These are phyloP conservation scores for Paratinospora sagittata DNA, from an alignment of 164 flowering plant species.

Conservation along the genomic window DNA sequence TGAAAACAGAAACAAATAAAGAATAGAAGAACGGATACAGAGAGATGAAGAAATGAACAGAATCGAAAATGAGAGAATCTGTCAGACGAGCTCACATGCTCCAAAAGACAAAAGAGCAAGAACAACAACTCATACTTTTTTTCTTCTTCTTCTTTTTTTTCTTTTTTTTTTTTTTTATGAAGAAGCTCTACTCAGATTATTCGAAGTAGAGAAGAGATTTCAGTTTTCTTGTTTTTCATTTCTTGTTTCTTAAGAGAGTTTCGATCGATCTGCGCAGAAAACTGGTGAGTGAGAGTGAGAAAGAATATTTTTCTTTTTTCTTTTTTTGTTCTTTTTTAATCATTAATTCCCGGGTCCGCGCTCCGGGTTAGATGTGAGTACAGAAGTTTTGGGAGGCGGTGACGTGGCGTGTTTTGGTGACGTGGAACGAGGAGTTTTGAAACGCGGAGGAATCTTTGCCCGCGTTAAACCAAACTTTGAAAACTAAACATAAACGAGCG, in stretches of 20 bases:
- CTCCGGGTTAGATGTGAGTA: background rate
- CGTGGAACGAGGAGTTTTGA: constrained; percentile 7
- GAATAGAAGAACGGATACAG: background rate
- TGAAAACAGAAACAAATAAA: constrained; percentile 15
- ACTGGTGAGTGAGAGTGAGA: background rate
- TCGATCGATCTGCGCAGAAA: constrained; percentile 5
- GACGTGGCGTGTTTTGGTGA: constrained; percentile 10
- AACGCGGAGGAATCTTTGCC: constrained; percentile 15
- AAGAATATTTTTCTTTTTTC: background rate
- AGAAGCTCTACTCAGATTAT: background rate
- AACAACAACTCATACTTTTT: constrained; percentile 15
- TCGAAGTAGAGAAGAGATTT: background rate
- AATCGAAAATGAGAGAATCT: constrained; percentile 19
- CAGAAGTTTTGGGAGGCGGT: background rate
- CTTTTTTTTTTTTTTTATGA: no score
- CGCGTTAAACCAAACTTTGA: constrained; percentile 17
- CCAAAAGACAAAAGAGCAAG: constrained; percentile 27
- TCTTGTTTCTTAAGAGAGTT: constrained; percentile 8
- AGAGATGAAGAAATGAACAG: constrained; percentile 16
- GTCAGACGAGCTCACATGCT: constrained; percentile 62
- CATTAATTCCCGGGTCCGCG: background rate
- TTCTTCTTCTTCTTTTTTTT: background rate
- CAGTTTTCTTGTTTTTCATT: background rate
- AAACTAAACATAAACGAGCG: constrained; percentile 15
- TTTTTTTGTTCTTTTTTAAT: constrained; percentile 2